Evolutionary conservation across 768 basidiomycete species (phyloP).

Genomic region (Lyophyllum shimeji): DNA sequence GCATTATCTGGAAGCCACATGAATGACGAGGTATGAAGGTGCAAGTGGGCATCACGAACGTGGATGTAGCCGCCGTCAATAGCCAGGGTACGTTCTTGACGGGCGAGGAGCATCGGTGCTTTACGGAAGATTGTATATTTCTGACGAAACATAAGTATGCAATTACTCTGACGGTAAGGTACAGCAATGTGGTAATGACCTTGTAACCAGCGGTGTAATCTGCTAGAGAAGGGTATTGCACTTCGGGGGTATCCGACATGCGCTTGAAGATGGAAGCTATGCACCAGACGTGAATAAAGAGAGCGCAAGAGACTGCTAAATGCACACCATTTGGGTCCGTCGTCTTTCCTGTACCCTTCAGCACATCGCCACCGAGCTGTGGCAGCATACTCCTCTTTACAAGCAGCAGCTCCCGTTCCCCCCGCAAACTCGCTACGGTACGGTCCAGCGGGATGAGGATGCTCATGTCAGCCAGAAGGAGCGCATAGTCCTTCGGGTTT

Average conservation of each 20-base stretch:
- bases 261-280: slow-evolving; percentile 93
- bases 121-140: slow-evolving; percentile 93
- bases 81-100: slow-evolving; percentile 88
- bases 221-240: slow-evolving; percentile 56
- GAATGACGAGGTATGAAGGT: neutral
- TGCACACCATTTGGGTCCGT: slow-evolving; percentile 91
- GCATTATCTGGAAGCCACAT: slow-evolving; percentile 71
- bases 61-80: slow-evolving; percentile 96
- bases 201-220: slow-evolving; percentile 89
- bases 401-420: slow-evolving; percentile 78
- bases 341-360: slow-evolving; percentile 63
- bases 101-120: slow-evolving; percentile 89
- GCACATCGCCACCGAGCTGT: slow-evolving; percentile 66
- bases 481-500: slow-evolving; percentile 79
- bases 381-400: slow-evolving; percentile 78
- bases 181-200: slow-evolving; percentile 35
- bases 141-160: slow-evolving; percentile 35
- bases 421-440: slow-evolving; percentile 94
- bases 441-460: slow-evolving; percentile 89
- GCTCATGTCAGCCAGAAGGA: slow-evolving; percentile 66
- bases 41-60: slow-evolving; percentile 38
- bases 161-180: neutral
- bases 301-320: neutral
- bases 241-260: slow-evolving; percentile 71
- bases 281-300: neutral